These are phyloP conservation scores for Viola odorata DNA, from an alignment of 345 rosid genomes.

Conservation along the genomic window DNA sequence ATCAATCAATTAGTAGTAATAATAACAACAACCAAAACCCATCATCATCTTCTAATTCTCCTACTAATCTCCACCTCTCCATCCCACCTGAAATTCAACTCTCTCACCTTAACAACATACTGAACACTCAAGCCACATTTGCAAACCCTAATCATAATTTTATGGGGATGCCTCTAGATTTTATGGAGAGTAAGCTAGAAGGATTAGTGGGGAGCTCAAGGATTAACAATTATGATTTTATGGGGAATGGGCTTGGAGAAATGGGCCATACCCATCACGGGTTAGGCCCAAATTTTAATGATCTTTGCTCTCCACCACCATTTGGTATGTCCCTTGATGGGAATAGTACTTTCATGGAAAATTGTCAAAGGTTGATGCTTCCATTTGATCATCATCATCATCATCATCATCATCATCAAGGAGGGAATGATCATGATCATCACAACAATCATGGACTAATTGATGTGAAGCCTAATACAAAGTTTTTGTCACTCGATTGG, in stretches of 20 bases:
- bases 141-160: conserved; percentile 18
- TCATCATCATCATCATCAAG: conserved; percentile 9
- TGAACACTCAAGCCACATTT: conserved; percentile 21
- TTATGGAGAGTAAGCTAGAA: conserved; percentile 46
- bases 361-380: conserved; percentile 53
- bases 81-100: conserved; percentile 47
- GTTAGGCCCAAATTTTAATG: conserved; percentile 28
- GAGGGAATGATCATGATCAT: conserved; percentile 12
- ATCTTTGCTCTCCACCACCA: conserved; percentile 30
- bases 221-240: conserved; percentile 35
- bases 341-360: conserved; percentile 43
- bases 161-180: conserved; percentile 32
- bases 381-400: conserved; percentile 36
- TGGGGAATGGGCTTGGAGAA: conserved; percentile 43
- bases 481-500: conserved; percentile 74
- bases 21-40: conserved; percentile 20
- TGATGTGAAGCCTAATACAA: conserved; percentile 70
- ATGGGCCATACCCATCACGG: conserved; percentile 15
- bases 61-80: conserved; percentile 58
- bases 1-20: conserved; percentile 1
- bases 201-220: conserved; percentile 39
- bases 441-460: conserved; percentile 29
- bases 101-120: conserved; percentile 40
- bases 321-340: conserved; percentile 38
- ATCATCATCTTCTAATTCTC: conserved; percentile 25